Base-by-base conservation (phyloP, 495 filamentous ascomycete species). In the Penicillium paxilli region DNA sequence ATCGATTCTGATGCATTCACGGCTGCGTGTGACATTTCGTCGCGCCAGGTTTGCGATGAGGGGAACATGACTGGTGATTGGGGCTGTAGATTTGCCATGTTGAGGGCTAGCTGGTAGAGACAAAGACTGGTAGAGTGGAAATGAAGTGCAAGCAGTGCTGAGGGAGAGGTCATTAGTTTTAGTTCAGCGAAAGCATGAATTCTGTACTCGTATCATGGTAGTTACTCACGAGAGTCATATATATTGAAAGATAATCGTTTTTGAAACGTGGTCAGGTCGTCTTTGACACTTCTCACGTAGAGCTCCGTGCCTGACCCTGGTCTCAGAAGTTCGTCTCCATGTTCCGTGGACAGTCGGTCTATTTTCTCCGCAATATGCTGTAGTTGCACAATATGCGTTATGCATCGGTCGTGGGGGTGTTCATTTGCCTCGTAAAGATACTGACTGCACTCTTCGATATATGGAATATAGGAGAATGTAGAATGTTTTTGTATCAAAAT, bases 361-460 rank as follows among this genome's bases (percentile, higher is more conserved):
- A 64, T 58, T 41, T 61, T 67, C n/a, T 67, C 66, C 33, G 54
- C 54, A n/a, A 62, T 58, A 21, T 25, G 37, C 40, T 69, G 66
- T 21, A 69, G 26, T 16, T 59, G 63, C n/a, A 65, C 47, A 0
- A 64, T 40, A 17, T 63, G 42, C 9, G 24, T 33, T 16, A 68
- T 57, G 37, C 62, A 60, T 52, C 53, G 30, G 33, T 68, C 65
- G 20, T 59, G 44, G 6, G 52, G 35, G 19, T 49, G 24, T 30
- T 64, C 57, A 9, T 41, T 47, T 21, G 2, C 5, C n/a, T 64
- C 42, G 12, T 33, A 24, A 23, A 64, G 57, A 26, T 49, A 59
- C 17, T 50, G 38, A 20, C 63, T 59, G 19, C 60, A 64, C 8
- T 56, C 44, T 37, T 66, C 63, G 20, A 66, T 26, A 21, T 65